Conservation (phyloP, 2,329 filamentous ascomycete genomes). For the Fusarium ambrosium region DNA sequence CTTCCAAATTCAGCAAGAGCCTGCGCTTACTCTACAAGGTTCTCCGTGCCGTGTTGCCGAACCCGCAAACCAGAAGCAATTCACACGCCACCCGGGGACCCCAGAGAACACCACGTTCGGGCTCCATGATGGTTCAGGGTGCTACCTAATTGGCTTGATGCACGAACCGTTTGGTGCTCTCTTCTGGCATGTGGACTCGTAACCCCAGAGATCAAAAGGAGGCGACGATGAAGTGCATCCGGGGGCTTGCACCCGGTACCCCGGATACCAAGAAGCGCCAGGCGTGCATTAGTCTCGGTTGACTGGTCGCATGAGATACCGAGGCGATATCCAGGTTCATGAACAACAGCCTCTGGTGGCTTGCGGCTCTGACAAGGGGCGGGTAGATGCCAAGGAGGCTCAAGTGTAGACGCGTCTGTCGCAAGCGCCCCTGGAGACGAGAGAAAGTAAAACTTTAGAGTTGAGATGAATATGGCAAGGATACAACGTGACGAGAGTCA, state of each 20-base stretch:
- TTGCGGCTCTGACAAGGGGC: neutral
- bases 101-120: neutral
- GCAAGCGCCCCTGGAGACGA: neutral
- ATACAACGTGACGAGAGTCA: neutral
- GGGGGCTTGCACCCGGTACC: conserved; percentile 19
- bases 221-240: neutral
- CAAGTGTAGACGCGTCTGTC: neutral
- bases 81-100: neutral
- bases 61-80: neutral
- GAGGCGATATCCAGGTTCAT: neutral
- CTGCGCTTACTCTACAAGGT: neutral
- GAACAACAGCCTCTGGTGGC: neutral
- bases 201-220: neutral
- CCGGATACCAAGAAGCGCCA: conserved; percentile 6
- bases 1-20: neutral
- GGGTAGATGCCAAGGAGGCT: conserved; percentile 3
- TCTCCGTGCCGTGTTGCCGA: conserved; percentile 1
- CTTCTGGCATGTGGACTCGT: neutral
- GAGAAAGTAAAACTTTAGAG: neutral
- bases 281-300: conserved; percentile 6
- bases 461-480: neutral
- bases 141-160: conserved; percentile 22
- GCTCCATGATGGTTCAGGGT: neutral
- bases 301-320: conserved; percentile 22
- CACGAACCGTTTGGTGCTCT: neutral